These are phyloP conservation scores for Sarocladium strictum DNA, from an alignment of 2,329 filamentous ascomycete genomes.

Conservation along the genomic window DNA sequence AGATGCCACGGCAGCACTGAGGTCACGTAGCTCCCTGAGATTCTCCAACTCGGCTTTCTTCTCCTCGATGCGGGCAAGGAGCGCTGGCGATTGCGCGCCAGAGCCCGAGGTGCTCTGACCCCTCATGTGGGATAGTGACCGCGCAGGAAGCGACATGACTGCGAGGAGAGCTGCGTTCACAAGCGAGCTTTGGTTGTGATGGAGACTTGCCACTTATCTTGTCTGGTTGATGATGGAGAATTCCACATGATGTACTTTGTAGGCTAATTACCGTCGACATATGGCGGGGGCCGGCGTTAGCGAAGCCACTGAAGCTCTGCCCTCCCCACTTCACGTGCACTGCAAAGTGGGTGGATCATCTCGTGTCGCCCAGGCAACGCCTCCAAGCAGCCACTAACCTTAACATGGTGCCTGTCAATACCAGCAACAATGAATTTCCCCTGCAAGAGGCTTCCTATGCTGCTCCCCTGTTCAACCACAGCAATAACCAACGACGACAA, in stretches of 20 bases:
- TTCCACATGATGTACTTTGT: not conserved
- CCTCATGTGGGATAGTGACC: conserved; percentile 52
- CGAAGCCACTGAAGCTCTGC: not conserved
- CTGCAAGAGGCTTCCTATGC: not conserved
- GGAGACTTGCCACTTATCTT: no score
- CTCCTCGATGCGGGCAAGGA: conserved; percentile 73
- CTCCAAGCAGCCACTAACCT: not conserved
- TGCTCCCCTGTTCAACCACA: not conserved
- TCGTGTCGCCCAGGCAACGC: not conserved
- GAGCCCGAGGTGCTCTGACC: conserved; percentile 48
- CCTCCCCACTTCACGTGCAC: not conserved
- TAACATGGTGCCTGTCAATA: not conserved
- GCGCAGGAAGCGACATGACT: not conserved
- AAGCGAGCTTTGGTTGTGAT: no score
- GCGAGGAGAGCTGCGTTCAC: no score
- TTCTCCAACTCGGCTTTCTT: conserved; percentile 80
- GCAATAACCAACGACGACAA: not conserved
- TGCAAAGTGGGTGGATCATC: not conserved
- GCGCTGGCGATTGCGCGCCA: conserved; percentile 59
- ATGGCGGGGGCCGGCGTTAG: not conserved
- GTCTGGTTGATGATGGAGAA: not conserved
- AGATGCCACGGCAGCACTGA: conserved; percentile 70
- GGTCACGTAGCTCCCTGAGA: conserved; percentile 68
- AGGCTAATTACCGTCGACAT: not conserved
- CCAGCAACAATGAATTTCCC: not conserved